Evolutionary conservation across 331 rosid genomes (phyloP).

Genomic region (Ulmus americana): DNA sequence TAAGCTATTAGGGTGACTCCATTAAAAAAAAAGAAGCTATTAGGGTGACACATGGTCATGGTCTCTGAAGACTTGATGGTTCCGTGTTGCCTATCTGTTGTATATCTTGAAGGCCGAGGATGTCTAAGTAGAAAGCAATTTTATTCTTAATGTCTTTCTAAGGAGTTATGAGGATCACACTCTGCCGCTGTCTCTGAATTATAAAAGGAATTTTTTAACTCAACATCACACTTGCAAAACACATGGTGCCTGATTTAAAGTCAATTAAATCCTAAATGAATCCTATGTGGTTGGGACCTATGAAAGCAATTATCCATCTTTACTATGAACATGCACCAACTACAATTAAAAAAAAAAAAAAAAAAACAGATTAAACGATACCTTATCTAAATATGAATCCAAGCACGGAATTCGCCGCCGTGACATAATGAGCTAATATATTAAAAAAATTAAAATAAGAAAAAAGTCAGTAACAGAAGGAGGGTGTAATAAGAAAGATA

Average conservation of each 20-base stretch:
- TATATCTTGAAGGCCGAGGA: too few species aligned
- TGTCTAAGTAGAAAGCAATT: too few species aligned
- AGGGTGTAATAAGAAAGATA: not conserved
- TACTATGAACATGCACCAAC: not conserved
- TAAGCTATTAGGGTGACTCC: too few species aligned
- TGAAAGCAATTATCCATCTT: not conserved
- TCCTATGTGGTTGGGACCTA: not conserved
- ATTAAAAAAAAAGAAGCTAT: too few species aligned
- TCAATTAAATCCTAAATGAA: not conserved
- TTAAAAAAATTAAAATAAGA: not conserved
- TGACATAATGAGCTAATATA: slow-evolving; percentile 57
- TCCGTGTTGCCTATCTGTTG: too few species aligned
- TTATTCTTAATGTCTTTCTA: too few species aligned
- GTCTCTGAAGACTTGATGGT: too few species aligned
- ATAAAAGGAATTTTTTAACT: too few species aligned
- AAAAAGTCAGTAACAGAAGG: not conserved
- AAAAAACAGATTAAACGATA: slow-evolving; percentile 19
- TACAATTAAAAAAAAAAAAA: not conserved
- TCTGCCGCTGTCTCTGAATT: too few species aligned
- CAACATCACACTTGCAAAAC: too few species aligned
- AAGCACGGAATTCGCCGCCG: slow-evolving; percentile 88
- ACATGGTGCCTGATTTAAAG: not conserved
- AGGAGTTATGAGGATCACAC: too few species aligned
- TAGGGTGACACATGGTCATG: too few species aligned
- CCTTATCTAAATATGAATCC: slow-evolving; percentile 97